Conservation (phyloP, 805 yeast genomes). For the Metschnikowia orientalis region DNA sequence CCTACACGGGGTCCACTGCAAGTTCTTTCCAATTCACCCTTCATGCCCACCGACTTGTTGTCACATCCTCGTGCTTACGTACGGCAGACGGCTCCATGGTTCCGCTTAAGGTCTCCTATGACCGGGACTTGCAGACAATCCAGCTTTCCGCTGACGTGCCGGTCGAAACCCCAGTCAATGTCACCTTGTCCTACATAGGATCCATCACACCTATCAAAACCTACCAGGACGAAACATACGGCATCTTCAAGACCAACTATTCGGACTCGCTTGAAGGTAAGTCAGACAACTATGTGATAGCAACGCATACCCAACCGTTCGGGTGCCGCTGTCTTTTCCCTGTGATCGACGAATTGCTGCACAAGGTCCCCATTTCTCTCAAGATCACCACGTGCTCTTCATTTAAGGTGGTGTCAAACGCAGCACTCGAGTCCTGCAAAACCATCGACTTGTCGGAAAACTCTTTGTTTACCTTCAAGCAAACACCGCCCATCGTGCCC, state of each 20-base stretch:
- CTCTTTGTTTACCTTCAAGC: constrained; percentile 39
- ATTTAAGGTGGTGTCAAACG: constrained; percentile 52
- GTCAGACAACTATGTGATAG: constrained; percentile 49
- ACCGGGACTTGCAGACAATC: constrained; percentile 39
- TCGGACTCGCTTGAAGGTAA: constrained; percentile 46
- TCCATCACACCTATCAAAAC: constrained; percentile 48
- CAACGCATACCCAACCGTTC: constrained; percentile 72
- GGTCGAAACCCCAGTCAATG: constrained; percentile 7
- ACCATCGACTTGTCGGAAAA: constrained; percentile 22
- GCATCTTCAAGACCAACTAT: constrained; percentile 66
- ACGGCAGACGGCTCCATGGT: constrained; percentile 11
- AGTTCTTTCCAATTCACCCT: constrained; percentile 25
- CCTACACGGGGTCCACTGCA: constrained; percentile 8
- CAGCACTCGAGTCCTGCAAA: constrained; percentile 25
- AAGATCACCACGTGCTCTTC: constrained; percentile 41
- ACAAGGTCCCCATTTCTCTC: constrained; percentile 49
- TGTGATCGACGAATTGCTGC: constrained; percentile 59
- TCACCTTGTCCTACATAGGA: constrained; percentile 44
- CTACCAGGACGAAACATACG: constrained; percentile 53
- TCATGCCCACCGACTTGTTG: constrained; percentile 40
- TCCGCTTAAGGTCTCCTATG: constrained; percentile 29
- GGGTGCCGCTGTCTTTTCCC: constrained; percentile 64
- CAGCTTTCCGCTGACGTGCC: constrained; percentile 21
- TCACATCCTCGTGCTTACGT: constrained; percentile 28
- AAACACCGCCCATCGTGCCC: constrained; percentile 56